A percentile compares a stretch with the other conserved stretches of the same genome.
Conservation (phyloP, 75 land plant genomes). For the Adiantum capillusveneris region DNA sequence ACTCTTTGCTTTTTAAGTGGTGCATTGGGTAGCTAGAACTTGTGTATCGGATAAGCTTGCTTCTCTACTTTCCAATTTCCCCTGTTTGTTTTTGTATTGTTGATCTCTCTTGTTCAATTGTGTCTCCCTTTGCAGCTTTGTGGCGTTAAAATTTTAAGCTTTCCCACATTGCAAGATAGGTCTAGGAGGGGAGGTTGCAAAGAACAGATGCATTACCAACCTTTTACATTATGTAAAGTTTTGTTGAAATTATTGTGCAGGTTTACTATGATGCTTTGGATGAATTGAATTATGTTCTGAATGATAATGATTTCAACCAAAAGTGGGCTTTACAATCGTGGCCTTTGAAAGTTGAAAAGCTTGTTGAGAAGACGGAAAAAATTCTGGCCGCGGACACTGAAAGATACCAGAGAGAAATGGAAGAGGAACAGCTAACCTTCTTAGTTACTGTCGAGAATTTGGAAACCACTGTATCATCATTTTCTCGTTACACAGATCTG, state of each 20-base stretch:
- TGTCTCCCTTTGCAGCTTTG: too few species aligned
- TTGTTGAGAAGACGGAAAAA: constrained; percentile 24
- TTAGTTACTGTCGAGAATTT: constrained; percentile 17
- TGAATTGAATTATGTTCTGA: constrained; percentile 19
- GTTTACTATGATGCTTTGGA: constrained; percentile 28
- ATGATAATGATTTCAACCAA: constrained; percentile 21
- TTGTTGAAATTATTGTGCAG: constrained; percentile 11
- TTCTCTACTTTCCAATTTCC: too few species aligned
- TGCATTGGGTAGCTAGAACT: too few species aligned
- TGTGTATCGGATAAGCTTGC: too few species aligned
- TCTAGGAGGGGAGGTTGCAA: too few species aligned
- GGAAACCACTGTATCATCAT: constrained; percentile 15
- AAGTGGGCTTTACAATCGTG: constrained; percentile 25
- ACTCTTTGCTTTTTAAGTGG: too few species aligned
- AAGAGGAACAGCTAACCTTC: constrained; percentile 30
- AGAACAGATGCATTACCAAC: too few species aligned
- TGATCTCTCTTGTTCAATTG: too few species aligned
- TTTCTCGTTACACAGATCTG: constrained; percentile 14
- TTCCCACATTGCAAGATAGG: too few species aligned
- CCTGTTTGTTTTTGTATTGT: too few species aligned
- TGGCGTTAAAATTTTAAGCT: too few species aligned
- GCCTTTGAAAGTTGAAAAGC: constrained; percentile 31
- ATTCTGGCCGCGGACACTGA: constrained; percentile 23
- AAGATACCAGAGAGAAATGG: constrained; percentile 37
- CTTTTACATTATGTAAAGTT: too few species aligned